Base-by-base conservation (phyloP, 139 green algal genomes). In the Micromonas commoda region DNA sequence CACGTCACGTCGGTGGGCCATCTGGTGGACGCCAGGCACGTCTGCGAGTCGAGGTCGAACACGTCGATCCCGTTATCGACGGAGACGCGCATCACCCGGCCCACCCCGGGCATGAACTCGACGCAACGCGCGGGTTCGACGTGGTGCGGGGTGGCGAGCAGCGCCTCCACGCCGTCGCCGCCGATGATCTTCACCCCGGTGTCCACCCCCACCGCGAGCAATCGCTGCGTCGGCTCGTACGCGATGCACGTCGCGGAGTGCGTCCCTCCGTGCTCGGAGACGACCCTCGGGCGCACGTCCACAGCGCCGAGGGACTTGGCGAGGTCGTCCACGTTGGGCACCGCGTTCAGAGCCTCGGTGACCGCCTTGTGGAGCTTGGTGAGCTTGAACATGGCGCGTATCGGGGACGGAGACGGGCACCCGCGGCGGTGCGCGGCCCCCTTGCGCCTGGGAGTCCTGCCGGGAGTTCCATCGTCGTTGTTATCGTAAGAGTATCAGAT, bases 161-260 rank as follows among this genome's bases (percentile, higher is more conserved):
- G 26, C 61, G 26, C 61, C 61, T 69, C 28, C 9, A 37, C 13
- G 61, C 26, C 61, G 61, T 69, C 16, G 9, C 61, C 61, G 61
- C n/a, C n/a, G 61, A 69, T 13, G 26, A 37, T 69, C 26, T 37
- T 33, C 26, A 69, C 61, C 13, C 61, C 61, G 61, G 16, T 20
- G 61, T 69, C 26, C 13, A 33, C 61, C 13, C 61, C 61, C 9
- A 69, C 9, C 61, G 61, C 61, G 61, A 69, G 61, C 61, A 69
- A 33, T 31, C 61, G 61, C 61, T 69, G 61, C 61, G 61, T 69
- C 26, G 61, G 9, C 13, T 69, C 61, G 61, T 69, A 33, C 9
- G 6, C 61, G 5, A 19, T 20, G 61, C 61, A 69, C 61, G 61
- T 69, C 61, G 61, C 61, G 26, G 13, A 32, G 61, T 33, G 61